phyloP scores from a whole-genome alignment of 2,329 filamentous ascomycete species.

The Purpureocillium lavendulum region DNA sequence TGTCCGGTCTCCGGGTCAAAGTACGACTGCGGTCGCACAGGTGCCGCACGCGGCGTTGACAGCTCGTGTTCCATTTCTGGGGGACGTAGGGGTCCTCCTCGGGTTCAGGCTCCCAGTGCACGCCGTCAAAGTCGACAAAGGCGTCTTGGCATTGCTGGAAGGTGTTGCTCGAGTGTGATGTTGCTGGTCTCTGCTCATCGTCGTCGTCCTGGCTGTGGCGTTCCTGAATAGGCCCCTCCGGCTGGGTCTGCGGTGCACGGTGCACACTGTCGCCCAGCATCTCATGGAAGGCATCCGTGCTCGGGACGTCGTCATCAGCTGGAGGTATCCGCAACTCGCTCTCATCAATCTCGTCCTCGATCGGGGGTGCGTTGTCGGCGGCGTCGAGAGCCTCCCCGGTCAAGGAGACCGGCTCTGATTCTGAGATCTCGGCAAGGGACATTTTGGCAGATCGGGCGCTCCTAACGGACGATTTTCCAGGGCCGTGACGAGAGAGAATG shows the following conservation, averaged over 20 bases:
- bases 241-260: background rate
- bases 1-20: slow-evolving; percentile 59
- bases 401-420: slow-evolving; percentile 44
- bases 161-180: slow-evolving; percentile 50
- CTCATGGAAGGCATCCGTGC: slow-evolving; percentile 22
- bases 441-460: slow-evolving; percentile 38
- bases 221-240: slow-evolving; percentile 1
- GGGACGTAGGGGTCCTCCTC: slow-evolving; percentile 18
- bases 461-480: slow-evolving; percentile 44
- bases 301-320: slow-evolving; percentile 19
- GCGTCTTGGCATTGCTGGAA: slow-evolving; percentile 58
- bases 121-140: slow-evolving; percentile 77
- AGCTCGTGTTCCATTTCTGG: slow-evolving; percentile 11
- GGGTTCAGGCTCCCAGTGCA: slow-evolving; percentile 57
- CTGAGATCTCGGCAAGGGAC: slow-evolving; percentile 48
- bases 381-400: slow-evolving; percentile 44
- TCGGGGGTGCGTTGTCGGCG: slow-evolving; percentile 35
- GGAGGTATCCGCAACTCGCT: slow-evolving; percentile 13
- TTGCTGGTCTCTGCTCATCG: slow-evolving; percentile 22
- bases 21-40: slow-evolving; percentile 44
- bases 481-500: slow-evolving; percentile 39
- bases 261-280: slow-evolving; percentile 20
- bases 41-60: slow-evolving; percentile 16
- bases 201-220: background rate
- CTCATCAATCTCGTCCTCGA: slow-evolving; percentile 27